A percentile compares a stretch with the other conserved stretches of the same genome.
Conservation (phyloP, 1,284 basidiomycete genomes). For the Xerocomus tenax region DNA sequence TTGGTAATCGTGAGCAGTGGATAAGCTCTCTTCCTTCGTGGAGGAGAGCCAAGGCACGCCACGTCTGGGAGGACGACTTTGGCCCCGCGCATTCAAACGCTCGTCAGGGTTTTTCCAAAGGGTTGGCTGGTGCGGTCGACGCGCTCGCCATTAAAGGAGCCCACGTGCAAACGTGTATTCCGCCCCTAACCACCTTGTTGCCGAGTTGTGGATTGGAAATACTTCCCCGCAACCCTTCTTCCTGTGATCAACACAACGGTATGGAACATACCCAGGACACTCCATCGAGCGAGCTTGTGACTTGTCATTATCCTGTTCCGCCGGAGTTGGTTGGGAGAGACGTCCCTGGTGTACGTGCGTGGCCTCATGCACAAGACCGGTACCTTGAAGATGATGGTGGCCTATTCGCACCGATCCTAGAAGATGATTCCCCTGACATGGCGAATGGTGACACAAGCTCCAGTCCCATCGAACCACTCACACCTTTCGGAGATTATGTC, state of each 20-base stretch:
- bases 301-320: constrained; percentile 1
- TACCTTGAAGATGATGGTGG: constrained; percentile 36
- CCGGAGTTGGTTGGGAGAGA: constrained; percentile 13
- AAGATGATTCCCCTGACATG: constrained; percentile 56
- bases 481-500: constrained; percentile 66
- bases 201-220: constrained; percentile 19
- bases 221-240: constrained; percentile 3
- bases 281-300: constrained; percentile 23
- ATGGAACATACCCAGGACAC: constrained; percentile 19
- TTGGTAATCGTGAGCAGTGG: constrained; percentile 63
- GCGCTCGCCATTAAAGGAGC: constrained; percentile 73
- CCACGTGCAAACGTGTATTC: constrained; percentile 71
- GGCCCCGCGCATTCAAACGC: constrained; percentile 7
- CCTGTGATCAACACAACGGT: constrained; percentile 37
- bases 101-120: constrained; percentile 54
- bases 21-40: constrained; percentile 59
- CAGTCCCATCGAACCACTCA: constrained; percentile 63
- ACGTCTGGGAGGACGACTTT: constrained; percentile 53
- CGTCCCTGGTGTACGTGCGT: constrained; percentile 8
- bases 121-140: constrained; percentile 65
- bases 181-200: constrained; percentile 50
- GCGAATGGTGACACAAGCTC: constrained; percentile 45
- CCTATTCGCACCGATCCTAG: constrained; percentile 54
- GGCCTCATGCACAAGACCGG: constrained; percentile 18
- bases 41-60: constrained; percentile 56